A percentile compares a stretch with the other conserved stretches of the same genome.
These are phyloP conservation scores for Aphanomyces euteiches DNA, from an alignment of 352 stramenopile genomes.

Conservation along the genomic window DNA sequence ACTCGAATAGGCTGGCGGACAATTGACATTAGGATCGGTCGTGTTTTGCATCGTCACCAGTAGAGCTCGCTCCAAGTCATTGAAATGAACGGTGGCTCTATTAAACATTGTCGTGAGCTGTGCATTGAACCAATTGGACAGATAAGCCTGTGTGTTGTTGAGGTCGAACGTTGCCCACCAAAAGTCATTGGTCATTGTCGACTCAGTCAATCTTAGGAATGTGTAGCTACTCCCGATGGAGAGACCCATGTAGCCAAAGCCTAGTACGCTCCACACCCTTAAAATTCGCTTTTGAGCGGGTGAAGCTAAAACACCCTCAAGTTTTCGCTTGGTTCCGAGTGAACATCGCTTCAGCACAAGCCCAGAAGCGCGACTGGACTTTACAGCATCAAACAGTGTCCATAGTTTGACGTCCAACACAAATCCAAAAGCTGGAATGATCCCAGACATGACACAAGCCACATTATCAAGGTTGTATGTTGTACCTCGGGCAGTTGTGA, in stretches of 20 bases:
- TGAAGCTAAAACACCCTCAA: not conserved
- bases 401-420: conserved; percentile 21
- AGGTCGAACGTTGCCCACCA: conserved; percentile 20
- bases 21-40: not conserved
- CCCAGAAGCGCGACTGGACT: not conserved
- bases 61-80: not conserved
- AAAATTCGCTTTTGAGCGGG: not conserved
- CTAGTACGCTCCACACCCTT: not conserved
- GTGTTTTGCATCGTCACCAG: not conserved
- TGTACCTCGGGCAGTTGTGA: not conserved
- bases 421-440: not conserved
- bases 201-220: conserved; percentile 8
- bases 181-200: conserved; percentile 25
- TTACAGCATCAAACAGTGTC: not conserved
- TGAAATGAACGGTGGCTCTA: not conserved
- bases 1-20: not conserved
- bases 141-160: conserved; percentile 3
- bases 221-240: conserved; percentile 14
- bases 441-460: conserved; percentile 19
- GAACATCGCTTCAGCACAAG: not conserved
- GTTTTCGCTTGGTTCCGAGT: not conserved
- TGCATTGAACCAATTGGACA: conserved; percentile 15
- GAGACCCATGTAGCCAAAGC: conserved; percentile 8
- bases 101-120: not conserved
- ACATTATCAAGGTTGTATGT: not conserved